Evolutionary conservation across 257 asterid genomes (phyloP).

Genomic region (Solanum rostratum): DNA sequence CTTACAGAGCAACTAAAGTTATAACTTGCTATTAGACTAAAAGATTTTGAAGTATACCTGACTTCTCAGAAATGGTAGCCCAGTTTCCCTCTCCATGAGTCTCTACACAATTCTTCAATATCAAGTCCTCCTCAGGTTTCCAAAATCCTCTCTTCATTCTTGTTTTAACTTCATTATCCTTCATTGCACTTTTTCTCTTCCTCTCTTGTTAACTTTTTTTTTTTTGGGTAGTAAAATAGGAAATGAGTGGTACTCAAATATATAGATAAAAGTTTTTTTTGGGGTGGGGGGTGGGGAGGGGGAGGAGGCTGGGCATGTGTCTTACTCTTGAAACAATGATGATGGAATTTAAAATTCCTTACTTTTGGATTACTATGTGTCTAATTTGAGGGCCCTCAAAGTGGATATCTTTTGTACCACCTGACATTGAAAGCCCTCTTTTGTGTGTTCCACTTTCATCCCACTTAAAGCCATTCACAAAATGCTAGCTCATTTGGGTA

Average conservation of each 20-base stretch:
- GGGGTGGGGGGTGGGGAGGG: not conserved
- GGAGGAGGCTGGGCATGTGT: not conserved
- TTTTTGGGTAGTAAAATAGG: not conserved
- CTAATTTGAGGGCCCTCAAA: not conserved
- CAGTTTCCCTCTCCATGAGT: constrained; percentile 54
- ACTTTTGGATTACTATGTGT: not conserved
- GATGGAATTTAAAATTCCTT: not conserved
- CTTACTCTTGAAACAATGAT: not conserved
- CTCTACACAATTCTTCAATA: constrained; percentile 41
- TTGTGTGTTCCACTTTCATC: not conserved
- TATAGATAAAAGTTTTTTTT: not conserved
- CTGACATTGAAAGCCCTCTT: not conserved
- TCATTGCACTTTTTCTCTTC: constrained; percentile 10
- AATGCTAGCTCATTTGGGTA: not conserved
- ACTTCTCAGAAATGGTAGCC: constrained; percentile 36
- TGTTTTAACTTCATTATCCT: constrained; percentile 19
- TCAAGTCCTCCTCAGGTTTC: constrained; percentile 56
- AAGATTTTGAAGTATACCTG: constrained; percentile 15
- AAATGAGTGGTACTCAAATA: not conserved
- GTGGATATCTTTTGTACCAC: not conserved
- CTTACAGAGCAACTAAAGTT: not conserved
- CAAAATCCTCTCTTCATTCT: constrained; percentile 47
- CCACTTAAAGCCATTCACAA: constrained; percentile 1
- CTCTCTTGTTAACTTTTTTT: not conserved
- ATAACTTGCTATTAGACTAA: not conserved